These are phyloP conservation scores for Rhizoctonia solani DNA, from an alignment of 1,284 basidiomycete genomes.

Conservation along the genomic window DNA sequence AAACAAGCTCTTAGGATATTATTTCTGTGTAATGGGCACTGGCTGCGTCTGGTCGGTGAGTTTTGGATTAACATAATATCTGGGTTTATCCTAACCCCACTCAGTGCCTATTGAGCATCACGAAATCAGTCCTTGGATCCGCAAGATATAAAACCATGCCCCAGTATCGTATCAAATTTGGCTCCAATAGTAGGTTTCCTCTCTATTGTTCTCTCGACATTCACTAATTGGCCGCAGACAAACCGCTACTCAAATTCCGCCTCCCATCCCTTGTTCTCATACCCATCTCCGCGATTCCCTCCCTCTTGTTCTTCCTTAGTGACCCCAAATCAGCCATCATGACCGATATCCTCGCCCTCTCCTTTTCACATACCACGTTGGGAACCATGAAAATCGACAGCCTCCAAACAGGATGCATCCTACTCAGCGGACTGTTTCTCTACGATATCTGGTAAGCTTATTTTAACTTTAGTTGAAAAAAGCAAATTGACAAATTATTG, in stretches of 20 bases:
- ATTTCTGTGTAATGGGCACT: conserved; percentile 69
- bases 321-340: conserved; percentile 66
- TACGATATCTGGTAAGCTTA: conserved; percentile 94
- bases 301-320: conserved; percentile 65
- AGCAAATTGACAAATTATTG: neutral
- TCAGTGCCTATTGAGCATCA: conserved; percentile 33
- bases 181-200: neutral
- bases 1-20: conserved; percentile 57
- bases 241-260: conserved; percentile 47
- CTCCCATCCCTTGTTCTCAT: conserved; percentile 62
- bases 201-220: neutral
- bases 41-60: conserved; percentile 72
- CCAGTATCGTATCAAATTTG: neutral
- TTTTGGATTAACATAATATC: conserved; percentile 36
- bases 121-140: conserved; percentile 37
- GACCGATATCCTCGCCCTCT: conserved; percentile 81
- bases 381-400: conserved; percentile 85
- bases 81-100: neutral
- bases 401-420: conserved; percentile 84
- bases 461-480: conserved; percentile 43
- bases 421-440: conserved; percentile 80
- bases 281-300: conserved; percentile 67
- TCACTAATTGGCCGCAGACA: conserved; percentile 42
- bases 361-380: conserved; percentile 83
- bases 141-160: neutral